phyloP scores from a whole-genome alignment of 306 rosid species.

The Quercus wislizeni region DNA sequence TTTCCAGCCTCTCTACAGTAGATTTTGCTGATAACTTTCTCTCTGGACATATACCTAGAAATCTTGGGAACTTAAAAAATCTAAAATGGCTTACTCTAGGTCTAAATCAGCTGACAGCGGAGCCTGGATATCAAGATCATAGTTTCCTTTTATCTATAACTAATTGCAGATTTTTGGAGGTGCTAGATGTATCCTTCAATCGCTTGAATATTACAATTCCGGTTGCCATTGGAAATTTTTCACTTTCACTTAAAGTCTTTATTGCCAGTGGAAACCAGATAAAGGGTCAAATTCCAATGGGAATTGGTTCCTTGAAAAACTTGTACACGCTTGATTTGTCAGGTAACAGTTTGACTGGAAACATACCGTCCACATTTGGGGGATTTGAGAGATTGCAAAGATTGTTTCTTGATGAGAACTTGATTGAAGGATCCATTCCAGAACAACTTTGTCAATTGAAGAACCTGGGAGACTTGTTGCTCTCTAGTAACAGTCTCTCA shows the following conservation, averaged over 20 bases:
- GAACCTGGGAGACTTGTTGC: no score
- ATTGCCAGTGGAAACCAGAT: no score
- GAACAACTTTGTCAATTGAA: neutral
- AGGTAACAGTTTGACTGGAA: no score
- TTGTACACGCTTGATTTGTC: no score
- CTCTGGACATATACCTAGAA: neutral
- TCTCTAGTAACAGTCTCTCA: no score
- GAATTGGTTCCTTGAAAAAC: no score
- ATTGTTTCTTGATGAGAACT: neutral
- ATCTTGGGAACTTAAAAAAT: neutral
- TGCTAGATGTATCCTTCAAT: neutral
- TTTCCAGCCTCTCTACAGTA: neutral
- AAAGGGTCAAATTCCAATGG: no score
- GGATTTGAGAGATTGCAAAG: fast-evolving
- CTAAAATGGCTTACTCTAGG: neutral
- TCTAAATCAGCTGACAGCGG: neutral
- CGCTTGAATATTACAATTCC: neutral
- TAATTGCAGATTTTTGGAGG: neutral
- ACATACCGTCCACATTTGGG: neutral
- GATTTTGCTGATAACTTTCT: neutral
- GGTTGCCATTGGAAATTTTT: neutral
- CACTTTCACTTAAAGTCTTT: neutral
- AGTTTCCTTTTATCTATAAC: neutral
- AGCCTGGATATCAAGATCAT: neutral
- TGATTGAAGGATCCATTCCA: neutral